These are phyloP conservation scores for Rhododendron simsii DNA, from an alignment of 148 eudicot species.

Conservation along the genomic window DNA sequence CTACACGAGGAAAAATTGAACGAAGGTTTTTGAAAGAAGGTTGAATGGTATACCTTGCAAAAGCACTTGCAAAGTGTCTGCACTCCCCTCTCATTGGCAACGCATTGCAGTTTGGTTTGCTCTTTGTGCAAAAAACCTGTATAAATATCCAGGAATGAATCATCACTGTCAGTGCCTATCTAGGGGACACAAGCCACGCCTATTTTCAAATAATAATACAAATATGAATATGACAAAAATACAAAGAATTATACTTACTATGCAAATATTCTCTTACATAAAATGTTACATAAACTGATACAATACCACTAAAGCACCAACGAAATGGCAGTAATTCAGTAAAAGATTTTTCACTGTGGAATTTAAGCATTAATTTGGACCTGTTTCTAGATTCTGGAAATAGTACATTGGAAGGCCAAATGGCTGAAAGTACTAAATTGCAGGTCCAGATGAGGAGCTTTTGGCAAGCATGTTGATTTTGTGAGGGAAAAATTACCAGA, in stretches of 20 bases:
- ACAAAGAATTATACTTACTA: not conserved
- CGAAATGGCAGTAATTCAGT: not conserved
- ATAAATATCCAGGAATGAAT: slow-evolving; percentile 2
- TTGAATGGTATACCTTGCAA: slow-evolving; percentile 45
- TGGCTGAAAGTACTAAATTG: too few relatives aligned
- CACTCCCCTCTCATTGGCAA: slow-evolving; percentile 77
- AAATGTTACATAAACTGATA: not conserved
- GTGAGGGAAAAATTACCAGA: too few relatives aligned
- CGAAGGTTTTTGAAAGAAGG: not conserved
- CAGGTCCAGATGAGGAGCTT: too few relatives aligned
- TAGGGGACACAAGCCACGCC: not conserved
- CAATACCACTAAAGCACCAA: not conserved
- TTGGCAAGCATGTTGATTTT: too few relatives aligned
- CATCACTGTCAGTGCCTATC: not conserved
- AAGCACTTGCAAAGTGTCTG: slow-evolving; percentile 76
- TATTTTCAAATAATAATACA: not conserved
- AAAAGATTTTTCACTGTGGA: not conserved
- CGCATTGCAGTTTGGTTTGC: slow-evolving; percentile 66
- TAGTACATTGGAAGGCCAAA: too few relatives aligned
- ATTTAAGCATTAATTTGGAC: not conserved
- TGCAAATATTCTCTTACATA: not conserved
- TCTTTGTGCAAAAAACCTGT: slow-evolving; percentile 74
- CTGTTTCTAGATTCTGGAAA: too few relatives aligned
- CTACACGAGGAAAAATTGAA: too few relatives aligned
- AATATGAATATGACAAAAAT: not conserved